Conservation (phyloP, 805 yeast species). For the Danielia reshetovae region DNA sequence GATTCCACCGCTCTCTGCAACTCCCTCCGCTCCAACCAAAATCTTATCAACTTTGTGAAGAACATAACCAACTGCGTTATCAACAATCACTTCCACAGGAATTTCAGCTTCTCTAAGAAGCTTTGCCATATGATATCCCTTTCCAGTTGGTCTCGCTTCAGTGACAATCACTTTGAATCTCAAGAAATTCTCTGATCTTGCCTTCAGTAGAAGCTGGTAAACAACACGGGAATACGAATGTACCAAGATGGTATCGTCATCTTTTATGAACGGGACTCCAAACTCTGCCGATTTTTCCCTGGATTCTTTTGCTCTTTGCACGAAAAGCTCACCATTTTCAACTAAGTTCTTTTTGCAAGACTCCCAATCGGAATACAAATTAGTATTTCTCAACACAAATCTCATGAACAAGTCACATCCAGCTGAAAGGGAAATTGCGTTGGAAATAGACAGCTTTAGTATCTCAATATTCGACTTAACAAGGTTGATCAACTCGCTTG, state of each 20-base stretch:
- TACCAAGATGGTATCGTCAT: slow-evolving; percentile 85
- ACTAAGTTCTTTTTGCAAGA: slow-evolving; percentile 83
- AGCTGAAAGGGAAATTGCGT: slow-evolving; percentile 90
- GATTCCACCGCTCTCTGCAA: slow-evolving; percentile 97
- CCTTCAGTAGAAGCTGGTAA: slow-evolving; percentile 65
- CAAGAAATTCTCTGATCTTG: slow-evolving; percentile 65
- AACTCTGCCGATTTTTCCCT: slow-evolving; percentile 82
- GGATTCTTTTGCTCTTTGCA: slow-evolving; percentile 86
- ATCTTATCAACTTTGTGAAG: slow-evolving; percentile 90
- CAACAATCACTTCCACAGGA: slow-evolving; percentile 85
- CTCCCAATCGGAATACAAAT: slow-evolving; percentile 91
- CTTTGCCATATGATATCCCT: slow-evolving; percentile 70
- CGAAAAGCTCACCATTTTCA: slow-evolving; percentile 88
- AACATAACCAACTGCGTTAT: slow-evolving; percentile 89
- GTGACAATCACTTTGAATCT: slow-evolving; percentile 90
- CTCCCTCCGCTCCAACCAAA: slow-evolving; percentile 98
- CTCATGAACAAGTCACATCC: slow-evolving; percentile 97
- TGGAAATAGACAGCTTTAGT: slow-evolving; percentile 75
- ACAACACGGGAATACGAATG: slow-evolving; percentile 95
- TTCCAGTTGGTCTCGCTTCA: slow-evolving; percentile 83
- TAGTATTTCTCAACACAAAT: slow-evolving; percentile 84
- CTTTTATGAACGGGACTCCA: slow-evolving; percentile 86
- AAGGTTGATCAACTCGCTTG: slow-evolving; percentile 84
- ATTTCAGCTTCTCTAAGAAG: slow-evolving; percentile 65
- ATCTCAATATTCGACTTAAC: slow-evolving; percentile 72